phyloP scores from a whole-genome alignment of 257 asterid genomes.

The Capsicum pubescens region DNA sequence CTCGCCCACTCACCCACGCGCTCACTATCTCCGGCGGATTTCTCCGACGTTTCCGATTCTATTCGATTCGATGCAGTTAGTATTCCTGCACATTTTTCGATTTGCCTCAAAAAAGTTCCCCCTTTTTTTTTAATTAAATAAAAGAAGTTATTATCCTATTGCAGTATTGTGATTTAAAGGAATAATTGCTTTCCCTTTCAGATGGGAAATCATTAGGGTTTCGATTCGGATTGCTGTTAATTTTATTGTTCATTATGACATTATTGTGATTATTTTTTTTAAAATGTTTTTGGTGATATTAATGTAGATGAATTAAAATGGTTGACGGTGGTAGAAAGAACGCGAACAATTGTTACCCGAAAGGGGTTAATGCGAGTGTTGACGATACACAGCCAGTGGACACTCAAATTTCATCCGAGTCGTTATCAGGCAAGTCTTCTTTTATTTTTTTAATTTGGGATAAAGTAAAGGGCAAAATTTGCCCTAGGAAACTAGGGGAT shows the following conservation, averaged over 20 bases:
- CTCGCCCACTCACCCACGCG: not conserved
- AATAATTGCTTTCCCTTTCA: not conserved
- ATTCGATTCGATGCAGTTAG: not conserved
- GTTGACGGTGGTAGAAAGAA: slow-evolving; percentile 38
- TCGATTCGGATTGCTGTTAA: not conserved
- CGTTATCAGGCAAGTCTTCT: slow-evolving; percentile 41
- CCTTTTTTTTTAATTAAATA: not conserved
- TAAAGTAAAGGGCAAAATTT: not conserved
- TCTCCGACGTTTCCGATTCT: slow-evolving; percentile 6
- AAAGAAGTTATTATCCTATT: not conserved
- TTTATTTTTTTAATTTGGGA: not conserved
- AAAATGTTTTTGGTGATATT: not conserved
- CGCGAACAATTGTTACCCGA: slow-evolving; percentile 28
- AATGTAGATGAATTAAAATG: slow-evolving; percentile 52
- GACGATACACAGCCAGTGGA: slow-evolving; percentile 52
- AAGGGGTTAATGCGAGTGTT: slow-evolving; percentile 36
- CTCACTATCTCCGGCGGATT: slow-evolving; percentile 25
- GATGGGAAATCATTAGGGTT: not conserved
- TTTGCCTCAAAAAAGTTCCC: not conserved
- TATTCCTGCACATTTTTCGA: not conserved
- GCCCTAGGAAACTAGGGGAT: not conserved
- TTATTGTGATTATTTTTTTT: not conserved
- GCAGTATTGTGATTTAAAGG: not conserved
- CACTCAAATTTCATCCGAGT: slow-evolving; percentile 41
- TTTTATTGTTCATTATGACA: not conserved